phyloP scores from a whole-genome alignment of 176 grass and related monocot species.

The Carex cristatella region DNA sequence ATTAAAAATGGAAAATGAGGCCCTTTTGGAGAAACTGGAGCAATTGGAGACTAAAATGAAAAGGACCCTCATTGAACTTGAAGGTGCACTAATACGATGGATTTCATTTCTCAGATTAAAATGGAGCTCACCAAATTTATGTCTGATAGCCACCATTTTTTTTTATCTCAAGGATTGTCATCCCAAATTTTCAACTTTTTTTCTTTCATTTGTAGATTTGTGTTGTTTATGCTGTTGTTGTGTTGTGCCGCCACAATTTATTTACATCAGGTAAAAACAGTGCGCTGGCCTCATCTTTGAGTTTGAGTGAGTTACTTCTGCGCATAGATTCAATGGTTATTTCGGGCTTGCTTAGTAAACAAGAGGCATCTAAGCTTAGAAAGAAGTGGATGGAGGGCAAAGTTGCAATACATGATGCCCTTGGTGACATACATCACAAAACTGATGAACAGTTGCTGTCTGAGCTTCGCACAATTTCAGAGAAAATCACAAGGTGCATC shows the following conservation, averaged over 20 bases:
- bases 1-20: constrained; percentile 30
- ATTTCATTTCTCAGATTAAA: not conserved
- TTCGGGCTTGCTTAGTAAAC: constrained; percentile 29
- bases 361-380: constrained; percentile 43
- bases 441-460: constrained; percentile 36
- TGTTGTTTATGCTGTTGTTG: constrained; percentile 20
- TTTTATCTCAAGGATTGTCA: not conserved
- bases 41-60: constrained; percentile 22
- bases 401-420: constrained; percentile 19
- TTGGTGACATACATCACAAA: constrained; percentile 33
- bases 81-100: not conserved
- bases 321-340: constrained; percentile 46
- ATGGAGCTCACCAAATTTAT: not conserved
- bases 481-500: constrained; percentile 39
- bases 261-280: not conserved
- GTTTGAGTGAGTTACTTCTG: constrained; percentile 38
- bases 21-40: constrained; percentile 32
- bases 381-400: constrained; percentile 37
- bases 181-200: not conserved
- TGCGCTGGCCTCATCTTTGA: not conserved
- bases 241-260: not conserved
- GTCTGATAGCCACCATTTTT: not conserved
- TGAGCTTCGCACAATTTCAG: constrained; percentile 32
- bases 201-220: not conserved
- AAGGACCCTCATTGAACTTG: not conserved